Percentiles rank a stretch among this genome's conserved stretches.
phyloP scores from a whole-genome alignment of 306 rosid species.

The Cercis canadensis region DNA sequence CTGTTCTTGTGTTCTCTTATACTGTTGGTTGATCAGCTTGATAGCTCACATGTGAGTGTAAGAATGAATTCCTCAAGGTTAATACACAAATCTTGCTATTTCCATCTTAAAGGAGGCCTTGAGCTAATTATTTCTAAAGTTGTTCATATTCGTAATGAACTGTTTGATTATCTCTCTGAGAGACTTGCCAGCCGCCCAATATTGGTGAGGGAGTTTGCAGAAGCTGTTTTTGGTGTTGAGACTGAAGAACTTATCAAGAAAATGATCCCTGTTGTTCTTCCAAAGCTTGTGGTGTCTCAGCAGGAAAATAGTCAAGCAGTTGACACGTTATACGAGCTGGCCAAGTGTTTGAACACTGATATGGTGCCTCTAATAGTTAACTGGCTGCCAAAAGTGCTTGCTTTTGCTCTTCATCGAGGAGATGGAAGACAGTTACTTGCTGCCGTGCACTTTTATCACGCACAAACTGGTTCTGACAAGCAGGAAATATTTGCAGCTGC shows the following conservation, averaged over 20 bases:
- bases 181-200: constrained; percentile 68
- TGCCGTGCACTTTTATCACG: constrained; percentile 84
- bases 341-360: constrained; percentile 74
- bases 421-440: constrained; percentile 65
- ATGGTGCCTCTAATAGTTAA: constrained; percentile 61
- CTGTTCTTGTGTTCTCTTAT: constrained; percentile 68
- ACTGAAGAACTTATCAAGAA: constrained; percentile 71
- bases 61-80: constrained; percentile 81
- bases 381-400: constrained; percentile 97
- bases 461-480: constrained; percentile 70
- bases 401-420: constrained; percentile 79
- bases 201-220: constrained; percentile 88
- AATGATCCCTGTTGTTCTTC: constrained; percentile 93
- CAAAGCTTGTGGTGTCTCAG: constrained; percentile 88
- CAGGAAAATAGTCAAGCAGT: constrained; percentile 72
- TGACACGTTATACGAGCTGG: constrained; percentile 72
- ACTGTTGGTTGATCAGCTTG: constrained; percentile 90
- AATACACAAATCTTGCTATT: constrained; percentile 71
- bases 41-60: constrained; percentile 72
- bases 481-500: constrained; percentile 87
- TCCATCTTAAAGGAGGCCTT: constrained; percentile 78
- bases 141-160: constrained; percentile 74
- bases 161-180: constrained; percentile 74
- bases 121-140: constrained; percentile 65
- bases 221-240: constrained; percentile 83